Conservation (phyloP, 441 rosid genomes). For the Croton laevigatus region DNA sequence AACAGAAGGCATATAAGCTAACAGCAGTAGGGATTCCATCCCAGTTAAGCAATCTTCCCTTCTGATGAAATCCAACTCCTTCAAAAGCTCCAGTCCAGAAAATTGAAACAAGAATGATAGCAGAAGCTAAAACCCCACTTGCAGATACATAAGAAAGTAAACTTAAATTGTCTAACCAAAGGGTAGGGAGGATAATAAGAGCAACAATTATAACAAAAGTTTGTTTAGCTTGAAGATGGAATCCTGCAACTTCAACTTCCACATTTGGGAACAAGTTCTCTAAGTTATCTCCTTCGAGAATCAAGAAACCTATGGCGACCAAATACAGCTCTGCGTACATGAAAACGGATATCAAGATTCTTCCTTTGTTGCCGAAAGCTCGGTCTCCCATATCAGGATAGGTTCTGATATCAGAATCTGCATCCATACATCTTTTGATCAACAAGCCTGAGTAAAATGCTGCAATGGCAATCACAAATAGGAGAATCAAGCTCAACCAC, state of each 20-base stretch:
- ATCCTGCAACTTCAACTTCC: conserved; percentile 43
- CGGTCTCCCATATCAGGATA: conserved; percentile 84
- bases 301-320: conserved; percentile 77
- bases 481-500: conserved; percentile 70
- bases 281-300: conserved; percentile 86
- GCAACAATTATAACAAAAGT: conserved; percentile 63
- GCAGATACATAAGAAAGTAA: conserved; percentile 84
- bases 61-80: conserved; percentile 65
- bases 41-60: conserved; percentile 44
- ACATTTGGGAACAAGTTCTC: conserved; percentile 49
- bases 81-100: conserved; percentile 64
- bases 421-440: conserved; percentile 75
- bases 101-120: conserved; percentile 58
- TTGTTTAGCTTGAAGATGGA: conserved; percentile 46
- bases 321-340: conserved; percentile 74
- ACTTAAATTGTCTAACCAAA: conserved; percentile 74
- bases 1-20: conserved; percentile 84
- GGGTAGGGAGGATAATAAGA: conserved; percentile 69
- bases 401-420: conserved; percentile 51
- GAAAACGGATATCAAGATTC: conserved; percentile 49
- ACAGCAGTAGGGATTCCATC: conserved; percentile 66
- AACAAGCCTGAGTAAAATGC: conserved; percentile 68
- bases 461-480: conserved; percentile 52
- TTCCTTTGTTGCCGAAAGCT: conserved; percentile 81
- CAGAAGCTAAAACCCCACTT: conserved; percentile 83